These are phyloP conservation scores for Heritiera fomes DNA, from an alignment of 345 rosid species.

Conservation along the genomic window DNA sequence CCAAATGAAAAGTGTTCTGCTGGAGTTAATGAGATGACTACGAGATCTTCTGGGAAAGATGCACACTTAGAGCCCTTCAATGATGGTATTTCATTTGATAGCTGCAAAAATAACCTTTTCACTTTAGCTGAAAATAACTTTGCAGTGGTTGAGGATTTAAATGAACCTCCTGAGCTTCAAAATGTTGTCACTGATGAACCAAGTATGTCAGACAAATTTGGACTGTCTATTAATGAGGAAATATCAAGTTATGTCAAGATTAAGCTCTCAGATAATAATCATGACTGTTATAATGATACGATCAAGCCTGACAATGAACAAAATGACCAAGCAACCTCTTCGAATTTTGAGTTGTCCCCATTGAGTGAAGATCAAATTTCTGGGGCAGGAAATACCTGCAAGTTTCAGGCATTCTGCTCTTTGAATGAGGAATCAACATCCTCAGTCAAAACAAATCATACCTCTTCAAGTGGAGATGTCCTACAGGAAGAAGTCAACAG, in stretches of 20 bases:
- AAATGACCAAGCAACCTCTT: slow-evolving; percentile 32
- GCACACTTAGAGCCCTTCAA: slow-evolving; percentile 12
- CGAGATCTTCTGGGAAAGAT: slow-evolving; percentile 18
- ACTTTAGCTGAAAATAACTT: slow-evolving; percentile 27
- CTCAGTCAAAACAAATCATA: slow-evolving; percentile 21
- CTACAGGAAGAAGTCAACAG: slow-evolving; percentile 29
- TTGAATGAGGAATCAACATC: slow-evolving; percentile 30
- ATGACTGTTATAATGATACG: slow-evolving; percentile 20
- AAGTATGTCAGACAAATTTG: slow-evolving; percentile 26
- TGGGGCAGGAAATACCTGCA: slow-evolving; percentile 24
- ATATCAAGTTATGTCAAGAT: not conserved
- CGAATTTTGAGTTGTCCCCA: slow-evolving; percentile 24
- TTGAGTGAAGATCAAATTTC: slow-evolving; percentile 28
- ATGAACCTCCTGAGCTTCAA: slow-evolving; percentile 33
- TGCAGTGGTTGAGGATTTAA: slow-evolving; percentile 24
- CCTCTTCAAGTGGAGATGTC: slow-evolving; percentile 26
- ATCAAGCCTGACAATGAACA: slow-evolving; percentile 22
- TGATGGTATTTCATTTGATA: slow-evolving; percentile 15
- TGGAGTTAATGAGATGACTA: slow-evolving; percentile 13
- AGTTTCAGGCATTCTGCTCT: slow-evolving; percentile 14
- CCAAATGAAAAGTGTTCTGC: slow-evolving; percentile 25
- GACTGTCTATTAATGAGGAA: slow-evolving; percentile 18
- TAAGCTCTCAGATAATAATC: not conserved
- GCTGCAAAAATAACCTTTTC: slow-evolving; percentile 8
- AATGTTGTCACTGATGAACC: slow-evolving; percentile 27